Evolutionary conservation across 805 yeast species (phyloP), one percentile per base, ranked within the genome.

Genomic region (Wickerhamomyces queroliae): DNA sequence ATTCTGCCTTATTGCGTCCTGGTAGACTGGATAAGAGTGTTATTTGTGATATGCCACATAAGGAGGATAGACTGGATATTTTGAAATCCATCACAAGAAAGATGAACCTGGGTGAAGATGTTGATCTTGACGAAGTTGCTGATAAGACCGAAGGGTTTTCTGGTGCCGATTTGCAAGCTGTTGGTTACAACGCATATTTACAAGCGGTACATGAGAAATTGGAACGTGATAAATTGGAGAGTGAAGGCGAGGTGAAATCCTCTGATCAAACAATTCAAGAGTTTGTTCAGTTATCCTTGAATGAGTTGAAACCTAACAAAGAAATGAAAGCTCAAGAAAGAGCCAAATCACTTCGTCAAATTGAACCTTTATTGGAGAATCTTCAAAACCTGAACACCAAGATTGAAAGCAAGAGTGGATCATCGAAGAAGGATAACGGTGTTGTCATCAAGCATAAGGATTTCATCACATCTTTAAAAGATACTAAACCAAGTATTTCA

Each of bases 1-100:
- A 93, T 59, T 83, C 96, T 3, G 99, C 99, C 0, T 69, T 93
- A 40, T 64, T 93, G 42, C 80, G 99, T 61, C 99, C 99, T 0
- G 99, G 99, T 6, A 79, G 99, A 65, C 70, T 93, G 52, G 99
- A 93, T 59, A 93, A 91, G 59, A 78, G 93, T 56, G 80, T 93
- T 12, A 68, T 93, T 7, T 91, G 99, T 65, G 93, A 84, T 53
- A 74, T 93, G 72, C 99, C 99, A 0, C 67, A 67, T 48, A 64
- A 47, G 23, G 74, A 70, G 5, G 95, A 88, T 49, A 64, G 98
- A 26, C 56, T 77, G 28, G 95, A 85, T 55, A 90, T 93, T 36
- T 55, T 93, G 41, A 46, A 58, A 33, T 70, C 80, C 12, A 72
- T 83, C 32, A 67, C 77, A 2, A 61, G 66, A 21, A 82, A 80